Evolutionary conservation across 2,329 filamentous ascomycete species (phyloP).

Genomic region (Colletotrichum horii): DNA sequence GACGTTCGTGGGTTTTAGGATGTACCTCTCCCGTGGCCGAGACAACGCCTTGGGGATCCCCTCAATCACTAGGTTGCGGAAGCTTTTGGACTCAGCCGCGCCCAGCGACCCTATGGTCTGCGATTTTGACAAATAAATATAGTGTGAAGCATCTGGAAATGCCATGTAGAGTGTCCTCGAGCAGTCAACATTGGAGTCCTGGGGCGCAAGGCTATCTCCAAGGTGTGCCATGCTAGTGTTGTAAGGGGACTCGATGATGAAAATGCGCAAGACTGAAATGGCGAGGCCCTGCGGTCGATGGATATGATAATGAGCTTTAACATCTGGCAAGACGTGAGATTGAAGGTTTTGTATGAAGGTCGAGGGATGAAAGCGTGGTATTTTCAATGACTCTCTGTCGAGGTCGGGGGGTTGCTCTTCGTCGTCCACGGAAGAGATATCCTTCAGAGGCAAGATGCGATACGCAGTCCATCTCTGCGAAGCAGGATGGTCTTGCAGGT

Average conservation of each 20-base stretch:
- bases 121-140: slow-evolving; percentile 69
- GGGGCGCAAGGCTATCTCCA: slow-evolving; percentile 27
- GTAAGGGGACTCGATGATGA: slow-evolving; percentile 82
- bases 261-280: slow-evolving; percentile 77
- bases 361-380: slow-evolving; percentile 79
- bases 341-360: slow-evolving; percentile 82
- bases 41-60: slow-evolving; percentile 85
- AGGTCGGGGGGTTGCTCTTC: slow-evolving; percentile 35
- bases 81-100: slow-evolving; percentile 61
- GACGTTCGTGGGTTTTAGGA: slow-evolving; percentile 70
- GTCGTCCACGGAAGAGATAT: slow-evolving; percentile 41
- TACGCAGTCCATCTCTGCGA: slow-evolving; percentile 70
- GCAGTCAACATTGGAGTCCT: slow-evolving; percentile 59
- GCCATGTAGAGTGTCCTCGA: slow-evolving; percentile 79
- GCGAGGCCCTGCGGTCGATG: slow-evolving; percentile 73
- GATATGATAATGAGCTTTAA: slow-evolving; percentile 85
- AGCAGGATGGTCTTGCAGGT: slow-evolving; percentile 68
- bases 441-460: slow-evolving; percentile 59
- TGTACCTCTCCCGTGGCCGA: slow-evolving; percentile 73
- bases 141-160: slow-evolving; percentile 81
- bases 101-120: slow-evolving; percentile 46
- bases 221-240: slow-evolving; percentile 54
- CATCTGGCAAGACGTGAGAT: slow-evolving; percentile 73
- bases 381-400: slow-evolving; percentile 51
- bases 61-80: slow-evolving; percentile 75